Evolutionary conservation across 352 stramenopile genomes (phyloP).

Genomic region (Pilasporangium apinafurcum): DNA sequence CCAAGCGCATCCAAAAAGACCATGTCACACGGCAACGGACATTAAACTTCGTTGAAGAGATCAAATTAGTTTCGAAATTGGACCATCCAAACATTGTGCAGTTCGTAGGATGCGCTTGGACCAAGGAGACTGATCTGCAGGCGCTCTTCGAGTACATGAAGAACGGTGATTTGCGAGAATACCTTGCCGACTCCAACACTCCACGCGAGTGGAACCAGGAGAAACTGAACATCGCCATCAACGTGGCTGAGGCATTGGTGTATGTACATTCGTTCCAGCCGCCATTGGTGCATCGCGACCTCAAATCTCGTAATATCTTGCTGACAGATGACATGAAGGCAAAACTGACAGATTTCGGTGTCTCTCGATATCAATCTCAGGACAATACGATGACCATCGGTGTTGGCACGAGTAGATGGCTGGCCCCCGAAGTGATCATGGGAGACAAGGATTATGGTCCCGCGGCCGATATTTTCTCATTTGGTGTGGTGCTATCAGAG

Average conservation of each 20-base stretch:
- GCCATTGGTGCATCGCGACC: conserved; percentile 46
- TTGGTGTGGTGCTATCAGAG: conserved; percentile 56
- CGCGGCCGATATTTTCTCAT: conserved; percentile 37
- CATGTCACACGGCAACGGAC: conserved; percentile 24
- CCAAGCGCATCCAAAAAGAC: conserved; percentile 33
- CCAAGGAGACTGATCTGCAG: conserved; percentile 35
- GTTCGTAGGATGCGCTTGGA: conserved; percentile 49
- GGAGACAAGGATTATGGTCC: conserved; percentile 39
- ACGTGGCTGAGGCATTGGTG: conserved; percentile 51
- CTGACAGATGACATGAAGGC: conserved; percentile 16
- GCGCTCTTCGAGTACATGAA: conserved; percentile 66
- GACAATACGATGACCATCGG: conserved; percentile 44
- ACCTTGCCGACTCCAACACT: conserved; percentile 12
- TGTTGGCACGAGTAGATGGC: conserved; percentile 41
- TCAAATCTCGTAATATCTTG: conserved; percentile 58
- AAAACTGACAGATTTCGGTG: conserved; percentile 47
- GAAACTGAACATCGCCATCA: conserved; percentile 47
- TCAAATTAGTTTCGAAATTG: conserved; percentile 40
- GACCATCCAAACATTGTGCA: conserved; percentile 41
- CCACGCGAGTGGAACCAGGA: conserved; percentile 23
- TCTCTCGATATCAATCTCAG: conserved; percentile 25
- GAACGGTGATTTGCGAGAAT: conserved; percentile 33
- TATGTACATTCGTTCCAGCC: conserved; percentile 61
- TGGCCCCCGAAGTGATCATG: conserved; percentile 46
- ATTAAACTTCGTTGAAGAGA: conserved; percentile 40